phyloP scores from a whole-genome alignment of 768 basidiomycete genomes.

The Rhodotorula paludigena region DNA sequence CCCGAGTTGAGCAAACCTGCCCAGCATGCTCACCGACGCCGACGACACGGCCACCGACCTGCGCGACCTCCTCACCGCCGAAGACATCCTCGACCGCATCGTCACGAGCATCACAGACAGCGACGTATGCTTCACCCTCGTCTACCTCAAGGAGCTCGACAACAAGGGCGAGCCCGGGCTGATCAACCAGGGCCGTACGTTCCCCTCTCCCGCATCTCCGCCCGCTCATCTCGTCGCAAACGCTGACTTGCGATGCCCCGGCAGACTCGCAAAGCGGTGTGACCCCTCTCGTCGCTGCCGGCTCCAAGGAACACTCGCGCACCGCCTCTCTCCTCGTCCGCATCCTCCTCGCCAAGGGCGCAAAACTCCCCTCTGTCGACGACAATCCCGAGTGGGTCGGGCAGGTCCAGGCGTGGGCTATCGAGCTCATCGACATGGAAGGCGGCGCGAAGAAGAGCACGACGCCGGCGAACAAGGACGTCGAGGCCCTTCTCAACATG shows the following conservation, averaged over 20 bases:
- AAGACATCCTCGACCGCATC: conserved; percentile 23
- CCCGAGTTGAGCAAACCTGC: not conserved
- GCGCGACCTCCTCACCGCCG: conserved; percentile 9
- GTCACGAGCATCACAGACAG: not conserved
- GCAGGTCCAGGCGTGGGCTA: not conserved
- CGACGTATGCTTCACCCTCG: not conserved
- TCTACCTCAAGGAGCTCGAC: conserved; percentile 3
- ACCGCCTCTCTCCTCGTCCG: conserved; percentile 8
- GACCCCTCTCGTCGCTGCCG: conserved; percentile 8
- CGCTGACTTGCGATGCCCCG: no score
- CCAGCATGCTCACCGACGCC: not conserved
- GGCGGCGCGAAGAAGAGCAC: not conserved
- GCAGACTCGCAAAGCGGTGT: conserved; percentile 1
- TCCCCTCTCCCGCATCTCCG: not conserved
- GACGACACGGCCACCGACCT: not conserved
- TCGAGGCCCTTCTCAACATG: not conserved
- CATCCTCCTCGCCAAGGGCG: conserved; percentile 19
- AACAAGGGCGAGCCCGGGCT: not conserved
- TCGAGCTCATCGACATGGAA: conserved; percentile 6
- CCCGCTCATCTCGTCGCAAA: not conserved
- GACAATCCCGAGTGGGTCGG: conserved; percentile 4
- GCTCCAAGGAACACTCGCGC: not conserved
- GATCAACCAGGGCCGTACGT: conserved; percentile 15
- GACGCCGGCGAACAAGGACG: not conserved
- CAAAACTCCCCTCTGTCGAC: not conserved